Percentiles rank a stretch among this genome's conserved stretches.
Conservation (phyloP, 1,139 yeast species). For the Pichia sp. region DNA sequence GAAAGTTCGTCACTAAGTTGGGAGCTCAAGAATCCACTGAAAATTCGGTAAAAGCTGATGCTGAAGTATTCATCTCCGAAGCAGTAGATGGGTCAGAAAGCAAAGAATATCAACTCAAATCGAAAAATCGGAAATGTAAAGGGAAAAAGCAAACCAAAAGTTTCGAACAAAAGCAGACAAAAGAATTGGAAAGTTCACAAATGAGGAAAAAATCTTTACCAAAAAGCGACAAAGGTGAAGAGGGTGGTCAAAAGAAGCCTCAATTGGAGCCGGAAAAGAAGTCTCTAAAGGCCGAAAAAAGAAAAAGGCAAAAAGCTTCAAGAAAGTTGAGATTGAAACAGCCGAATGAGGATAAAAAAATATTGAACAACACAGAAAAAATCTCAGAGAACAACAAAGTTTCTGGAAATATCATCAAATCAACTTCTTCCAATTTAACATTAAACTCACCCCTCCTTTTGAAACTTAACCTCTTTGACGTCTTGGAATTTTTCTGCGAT, state of each 20-base stretch:
- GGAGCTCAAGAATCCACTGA: not conserved
- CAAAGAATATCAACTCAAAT: not conserved
- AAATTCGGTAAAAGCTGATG: too few species aligned
- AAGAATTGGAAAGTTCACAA: not conserved
- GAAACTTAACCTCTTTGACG: slow-evolving; percentile 1
- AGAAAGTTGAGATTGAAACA: not conserved
- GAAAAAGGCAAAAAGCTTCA: not conserved
- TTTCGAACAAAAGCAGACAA: not conserved
- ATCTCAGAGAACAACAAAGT: not conserved
- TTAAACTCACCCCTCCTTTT: slow-evolving; percentile 4
- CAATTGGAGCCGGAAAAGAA: not conserved
- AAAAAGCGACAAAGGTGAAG: not conserved
- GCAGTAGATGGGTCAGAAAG: too few species aligned
- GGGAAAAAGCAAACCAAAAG: not conserved
- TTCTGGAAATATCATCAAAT: not conserved
- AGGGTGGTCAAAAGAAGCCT: not conserved
- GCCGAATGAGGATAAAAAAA: not conserved
- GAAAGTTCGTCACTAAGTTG: not conserved
- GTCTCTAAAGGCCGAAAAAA: not conserved
- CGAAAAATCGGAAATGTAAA: slow-evolving; percentile 1
- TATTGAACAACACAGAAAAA: not conserved
- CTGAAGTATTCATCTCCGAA: too few species aligned
- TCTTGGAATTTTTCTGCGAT: slow-evolving; percentile 12
- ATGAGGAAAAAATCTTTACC: not conserved
- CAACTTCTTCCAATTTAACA: not conserved